Base-by-base conservation (phyloP, 257 asterid species). In the Solanum pennellii region DNA sequence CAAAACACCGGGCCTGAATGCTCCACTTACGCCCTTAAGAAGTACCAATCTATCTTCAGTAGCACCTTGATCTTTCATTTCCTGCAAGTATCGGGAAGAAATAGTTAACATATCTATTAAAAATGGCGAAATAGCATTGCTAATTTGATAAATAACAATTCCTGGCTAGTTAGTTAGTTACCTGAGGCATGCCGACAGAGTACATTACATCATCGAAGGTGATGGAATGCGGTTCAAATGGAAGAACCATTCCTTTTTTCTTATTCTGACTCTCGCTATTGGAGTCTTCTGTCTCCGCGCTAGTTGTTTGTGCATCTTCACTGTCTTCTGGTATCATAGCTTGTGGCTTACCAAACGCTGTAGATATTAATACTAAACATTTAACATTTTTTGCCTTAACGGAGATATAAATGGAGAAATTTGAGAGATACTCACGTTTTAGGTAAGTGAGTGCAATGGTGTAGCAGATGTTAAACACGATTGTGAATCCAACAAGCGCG, bases 141-240 rank as follows among this genome's bases (percentile, higher is more conserved):
- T 69, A 5, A 0, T 49, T 29, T 47, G 75, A 83, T 39, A 20
- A 83, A 33, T 20, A 0, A 33, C 37, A 85, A 1, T 59, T 31
- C 42, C 37, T 25, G 21, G 10, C 6, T 47, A 47, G 6, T 39
- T 31, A 45, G 76, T 75, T 49, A 33, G 79, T 75, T 89, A 94
- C 99, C 83, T 87, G 86, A 83, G 98, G 99, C 99, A 96, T 96
- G 92, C 94, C 96, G 8, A 96, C 99, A 2, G 98, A 94, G 87
- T 96, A 96, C 75, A 82, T 86, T 31, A 96, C 56, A 6, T 94
- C 91, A 14, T 96, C 95, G 42, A 96, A 96, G 21, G 98, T 94
- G 84, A 96, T 89, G 29, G 95, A 94, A 89, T 96, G 97, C 1
- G 98, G 98, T 87, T 94, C 98, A 75, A 94, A 97, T 42, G 98